Evolutionary conservation across 202 grass and related monocot species (phyloP).

Genomic region (Digitaria exilis): DNA sequence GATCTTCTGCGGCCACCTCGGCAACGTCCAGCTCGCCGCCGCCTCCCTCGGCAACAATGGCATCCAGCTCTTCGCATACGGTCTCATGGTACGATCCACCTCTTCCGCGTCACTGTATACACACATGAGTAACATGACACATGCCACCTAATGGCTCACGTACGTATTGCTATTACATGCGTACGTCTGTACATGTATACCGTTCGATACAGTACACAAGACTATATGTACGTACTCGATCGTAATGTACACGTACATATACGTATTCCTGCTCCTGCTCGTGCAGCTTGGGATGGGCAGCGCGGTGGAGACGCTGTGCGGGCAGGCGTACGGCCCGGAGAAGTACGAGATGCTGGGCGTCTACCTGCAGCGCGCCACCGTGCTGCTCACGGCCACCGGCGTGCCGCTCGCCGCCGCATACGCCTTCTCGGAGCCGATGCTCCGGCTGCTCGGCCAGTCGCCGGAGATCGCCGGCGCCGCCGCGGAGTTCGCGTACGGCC

Average conservation of each 20-base stretch:
- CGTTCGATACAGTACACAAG: too few relatives aligned
- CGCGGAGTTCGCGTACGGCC: conserved; percentile 63
- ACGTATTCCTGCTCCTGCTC: neutral
- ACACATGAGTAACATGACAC: too few relatives aligned
- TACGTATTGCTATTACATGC: too few relatives aligned
- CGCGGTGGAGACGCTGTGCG: conserved; percentile 94
- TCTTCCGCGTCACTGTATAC: too few relatives aligned
- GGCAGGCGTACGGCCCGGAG: conserved; percentile 78
- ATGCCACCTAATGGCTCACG: too few relatives aligned
- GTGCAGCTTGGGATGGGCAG: conserved; percentile 88
- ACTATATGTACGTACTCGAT: too few relatives aligned
- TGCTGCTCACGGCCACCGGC: conserved; percentile 82
- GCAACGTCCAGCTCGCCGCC: conserved; percentile 90
- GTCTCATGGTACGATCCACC: conserved; percentile 56
- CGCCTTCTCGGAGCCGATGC: conserved; percentile 66
- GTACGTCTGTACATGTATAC: too few relatives aligned
- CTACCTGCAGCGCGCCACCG: conserved; percentile 76
- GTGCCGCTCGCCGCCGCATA: conserved; percentile 75
- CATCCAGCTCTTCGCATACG: conserved; percentile 96
- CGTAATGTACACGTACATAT: neutral
- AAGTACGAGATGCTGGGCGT: conserved; percentile 91
- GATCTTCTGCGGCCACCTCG: conserved; percentile 83
- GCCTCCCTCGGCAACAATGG: conserved; percentile 89
- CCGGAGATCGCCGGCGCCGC: conserved; percentile 75
- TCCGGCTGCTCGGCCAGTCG: conserved; percentile 67